Evolutionary conservation across 495 filamentous ascomycete species (phyloP).

Genomic region (Neurospora pannonica): DNA sequence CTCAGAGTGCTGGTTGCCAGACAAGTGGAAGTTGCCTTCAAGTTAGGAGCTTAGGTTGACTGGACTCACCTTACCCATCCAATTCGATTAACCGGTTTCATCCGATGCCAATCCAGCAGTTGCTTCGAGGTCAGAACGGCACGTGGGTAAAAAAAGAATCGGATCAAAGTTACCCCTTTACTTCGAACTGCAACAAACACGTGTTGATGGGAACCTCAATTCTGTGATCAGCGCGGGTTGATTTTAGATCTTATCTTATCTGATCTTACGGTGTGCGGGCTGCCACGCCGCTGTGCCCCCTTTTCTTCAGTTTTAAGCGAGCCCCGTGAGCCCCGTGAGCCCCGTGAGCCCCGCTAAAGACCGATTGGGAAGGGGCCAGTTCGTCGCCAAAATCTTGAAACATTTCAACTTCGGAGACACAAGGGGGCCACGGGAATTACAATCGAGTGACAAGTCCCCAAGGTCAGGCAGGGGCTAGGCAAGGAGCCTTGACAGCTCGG

Average conservation of each 20-base stretch:
- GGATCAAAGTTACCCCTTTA: background rate
- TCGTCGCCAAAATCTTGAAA: background rate
- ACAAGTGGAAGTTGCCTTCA: background rate
- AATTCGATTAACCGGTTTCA: background rate
- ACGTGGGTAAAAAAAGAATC: background rate
- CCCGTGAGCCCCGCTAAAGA: background rate
- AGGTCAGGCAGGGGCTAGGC: background rate
- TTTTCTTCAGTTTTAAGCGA: background rate
- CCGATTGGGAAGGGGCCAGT: background rate
- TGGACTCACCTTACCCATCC: background rate
- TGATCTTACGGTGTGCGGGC: background rate
- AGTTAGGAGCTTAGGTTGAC: background rate
- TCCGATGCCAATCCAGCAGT: background rate
- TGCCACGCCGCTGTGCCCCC: background rate
- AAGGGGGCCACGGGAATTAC: background rate
- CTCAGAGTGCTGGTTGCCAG: background rate
- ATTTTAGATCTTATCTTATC: background rate
- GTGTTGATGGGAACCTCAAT: background rate
- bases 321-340: background rate
- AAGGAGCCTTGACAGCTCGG: background rate
- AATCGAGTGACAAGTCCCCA: background rate
- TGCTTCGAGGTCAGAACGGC: background rate
- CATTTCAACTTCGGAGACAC: background rate
- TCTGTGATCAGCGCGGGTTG: background rate
- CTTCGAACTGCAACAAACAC: background rate